phyloP scores from a whole-genome alignment of 2,329 filamentous ascomycete species.

The Colletotrichum nymphaeae region DNA sequence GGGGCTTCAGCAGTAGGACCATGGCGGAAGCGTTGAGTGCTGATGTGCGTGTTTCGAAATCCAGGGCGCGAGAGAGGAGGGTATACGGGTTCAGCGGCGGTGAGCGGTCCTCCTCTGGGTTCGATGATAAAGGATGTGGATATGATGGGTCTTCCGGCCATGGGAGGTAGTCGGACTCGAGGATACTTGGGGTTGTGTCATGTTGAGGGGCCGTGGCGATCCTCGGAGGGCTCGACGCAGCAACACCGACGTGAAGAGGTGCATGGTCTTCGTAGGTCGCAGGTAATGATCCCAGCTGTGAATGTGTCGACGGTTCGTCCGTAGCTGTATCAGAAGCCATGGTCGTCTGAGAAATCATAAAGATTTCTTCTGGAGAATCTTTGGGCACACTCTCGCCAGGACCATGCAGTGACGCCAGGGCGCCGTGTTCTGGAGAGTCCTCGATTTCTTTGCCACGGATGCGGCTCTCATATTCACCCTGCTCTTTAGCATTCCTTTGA shows the following conservation, averaged over 20 bases:
- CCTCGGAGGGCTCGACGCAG: constrained; percentile 42
- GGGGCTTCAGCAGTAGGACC: constrained; percentile 67
- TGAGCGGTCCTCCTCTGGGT: constrained; percentile 10
- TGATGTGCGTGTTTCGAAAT: constrained; percentile 67
- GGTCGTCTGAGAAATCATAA: constrained; percentile 61
- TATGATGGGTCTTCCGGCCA: constrained; percentile 69
- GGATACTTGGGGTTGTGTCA: constrained; percentile 54
- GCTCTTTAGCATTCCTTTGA: constrained; percentile 34
- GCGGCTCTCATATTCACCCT: constrained; percentile 57
- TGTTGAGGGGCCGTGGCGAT: constrained; percentile 46
- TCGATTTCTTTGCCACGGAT: constrained; percentile 55
- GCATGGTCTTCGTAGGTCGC: constrained; percentile 26
- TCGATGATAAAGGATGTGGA: constrained; percentile 54
- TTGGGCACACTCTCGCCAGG: constrained; percentile 14
- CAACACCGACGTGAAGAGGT: constrained; percentile 33
- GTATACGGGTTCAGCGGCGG: constrained; percentile 66
- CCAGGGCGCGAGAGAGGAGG: constrained; percentile 63
- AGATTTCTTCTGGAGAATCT: constrained; percentile 52
- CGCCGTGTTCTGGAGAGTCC: constrained; percentile 31
- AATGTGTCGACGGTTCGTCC: constrained; percentile 42
- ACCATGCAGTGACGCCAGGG: background rate
- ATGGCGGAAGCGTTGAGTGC: constrained; percentile 71
- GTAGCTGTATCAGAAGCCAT: constrained; percentile 42
- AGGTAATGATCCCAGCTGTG: constrained; percentile 23
- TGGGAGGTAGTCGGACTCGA: constrained; percentile 69